Conservation (phyloP, 2,329 filamentous ascomycete species). For the Fusarium ambrosium region DNA sequence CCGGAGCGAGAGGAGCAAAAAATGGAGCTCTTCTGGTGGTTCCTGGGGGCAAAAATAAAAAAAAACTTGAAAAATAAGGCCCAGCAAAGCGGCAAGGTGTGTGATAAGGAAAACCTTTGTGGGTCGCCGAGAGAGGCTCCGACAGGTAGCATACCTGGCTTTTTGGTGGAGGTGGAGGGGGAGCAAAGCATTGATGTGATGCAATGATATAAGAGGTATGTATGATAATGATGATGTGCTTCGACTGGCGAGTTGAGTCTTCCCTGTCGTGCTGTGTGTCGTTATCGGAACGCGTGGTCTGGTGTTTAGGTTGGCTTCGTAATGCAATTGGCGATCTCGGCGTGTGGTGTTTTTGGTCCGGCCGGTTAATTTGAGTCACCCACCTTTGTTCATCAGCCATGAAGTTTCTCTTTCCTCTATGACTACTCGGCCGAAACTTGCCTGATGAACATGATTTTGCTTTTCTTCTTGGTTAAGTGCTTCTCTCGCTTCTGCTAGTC, state of each 20-base stretch:
- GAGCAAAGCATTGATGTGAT: constrained; percentile 1
- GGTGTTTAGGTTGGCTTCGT: constrained; percentile 12
- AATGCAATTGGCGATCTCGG: constrained; percentile 30
- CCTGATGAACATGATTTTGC: constrained; percentile 8
- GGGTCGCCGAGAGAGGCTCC: constrained; percentile 49
- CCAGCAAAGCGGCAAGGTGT: constrained; percentile 3
- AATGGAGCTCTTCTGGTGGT: constrained; percentile 42
- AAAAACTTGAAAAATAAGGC: constrained; percentile 17
- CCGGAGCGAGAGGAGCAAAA: constrained; percentile 46
- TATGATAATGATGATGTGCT: constrained; percentile 37
- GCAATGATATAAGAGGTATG: constrained; percentile 23
- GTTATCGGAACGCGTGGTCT: constrained; percentile 23
- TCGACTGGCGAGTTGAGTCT: background rate
- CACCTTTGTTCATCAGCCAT: background rate
- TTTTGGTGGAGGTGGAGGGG: background rate
- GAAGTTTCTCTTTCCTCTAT: background rate
- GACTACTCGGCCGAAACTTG: constrained; percentile 3
- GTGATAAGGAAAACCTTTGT: constrained; percentile 45
- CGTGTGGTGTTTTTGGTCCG: constrained; percentile 38
- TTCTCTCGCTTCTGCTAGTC: constrained; percentile 18
- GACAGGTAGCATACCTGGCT: constrained; percentile 27
- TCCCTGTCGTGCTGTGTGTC: background rate
- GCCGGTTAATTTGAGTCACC: constrained; percentile 13
- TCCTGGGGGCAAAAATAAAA: constrained; percentile 21
- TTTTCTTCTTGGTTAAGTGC: background rate